A percentile compares a stretch with the other conserved stretches of the same genome.
These are phyloP conservation scores for Kodamaea jinghongensis DNA, from an alignment of 805 yeast species.

Conservation along the genomic window DNA sequence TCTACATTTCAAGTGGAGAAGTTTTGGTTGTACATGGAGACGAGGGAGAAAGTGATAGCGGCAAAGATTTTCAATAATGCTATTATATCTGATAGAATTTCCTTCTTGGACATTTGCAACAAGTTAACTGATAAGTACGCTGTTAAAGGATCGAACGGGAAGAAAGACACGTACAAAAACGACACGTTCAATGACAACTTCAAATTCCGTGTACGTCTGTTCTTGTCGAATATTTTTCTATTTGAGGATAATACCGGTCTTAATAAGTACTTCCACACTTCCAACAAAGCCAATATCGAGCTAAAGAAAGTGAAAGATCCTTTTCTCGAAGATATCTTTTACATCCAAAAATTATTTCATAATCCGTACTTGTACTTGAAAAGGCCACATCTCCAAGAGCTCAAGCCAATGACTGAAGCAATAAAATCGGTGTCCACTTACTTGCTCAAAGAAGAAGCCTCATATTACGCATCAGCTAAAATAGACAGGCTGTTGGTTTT, in stretches of 20 bases:
- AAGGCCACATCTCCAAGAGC: constrained; percentile 17
- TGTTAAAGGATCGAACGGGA: constrained; percentile 17
- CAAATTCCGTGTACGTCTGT: constrained; percentile 34
- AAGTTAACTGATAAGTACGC: constrained; percentile 32
- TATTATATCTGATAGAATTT: constrained; percentile 34
- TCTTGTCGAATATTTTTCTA: constrained; percentile 31
- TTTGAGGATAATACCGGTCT: constrained; percentile 46
- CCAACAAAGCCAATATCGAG: constrained; percentile 27
- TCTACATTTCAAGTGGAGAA: constrained; percentile 19
- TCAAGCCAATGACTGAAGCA: constrained; percentile 22
- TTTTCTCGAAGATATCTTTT: constrained; percentile 33
- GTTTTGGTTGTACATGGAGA: constrained; percentile 40
- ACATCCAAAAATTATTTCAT: constrained; percentile 27
- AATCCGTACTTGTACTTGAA: constrained; percentile 35
- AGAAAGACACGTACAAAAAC: constrained; percentile 29
- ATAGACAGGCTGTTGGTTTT: constrained; percentile 18
- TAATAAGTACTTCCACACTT: constrained; percentile 35
- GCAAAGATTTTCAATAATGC: constrained; percentile 25
- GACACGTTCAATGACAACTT: constrained; percentile 40
- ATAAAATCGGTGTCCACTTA: constrained; percentile 27
- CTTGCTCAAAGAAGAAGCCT: constrained; percentile 30
- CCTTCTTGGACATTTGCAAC: constrained; percentile 40
- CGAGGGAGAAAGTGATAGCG: constrained; percentile 24
- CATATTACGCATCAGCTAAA: constrained; percentile 13
- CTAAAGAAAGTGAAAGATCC: constrained; percentile 19